These are phyloP conservation scores for Globisporangium parvum DNA, from an alignment of 352 stramenopile genomes.

Conservation along the genomic window DNA sequence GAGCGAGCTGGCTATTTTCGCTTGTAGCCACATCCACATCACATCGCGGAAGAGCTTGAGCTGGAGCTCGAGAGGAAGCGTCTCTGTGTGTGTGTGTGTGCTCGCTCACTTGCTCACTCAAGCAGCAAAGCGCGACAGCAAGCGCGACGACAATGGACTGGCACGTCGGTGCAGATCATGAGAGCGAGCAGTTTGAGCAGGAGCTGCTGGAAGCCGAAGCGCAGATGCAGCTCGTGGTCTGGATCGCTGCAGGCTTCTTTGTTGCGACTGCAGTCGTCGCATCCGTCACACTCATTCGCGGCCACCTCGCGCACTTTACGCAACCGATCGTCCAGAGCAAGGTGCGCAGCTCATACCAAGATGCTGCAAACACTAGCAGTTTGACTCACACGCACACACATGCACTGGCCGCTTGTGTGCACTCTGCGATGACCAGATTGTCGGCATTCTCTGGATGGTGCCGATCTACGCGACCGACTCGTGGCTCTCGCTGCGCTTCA, in stretches of 20 bases:
- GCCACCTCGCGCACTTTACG: slow-evolving; percentile 89
- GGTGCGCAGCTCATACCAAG: slow-evolving; percentile 28
- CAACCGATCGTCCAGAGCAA: slow-evolving; percentile 94
- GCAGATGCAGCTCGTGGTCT: slow-evolving; percentile 64
- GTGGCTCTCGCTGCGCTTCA: slow-evolving; percentile 96
- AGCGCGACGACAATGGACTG: slow-evolving; percentile 4
- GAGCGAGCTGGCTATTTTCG: too few species aligned
- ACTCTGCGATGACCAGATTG: slow-evolving; percentile 72
- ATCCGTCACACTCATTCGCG: slow-evolving; percentile 88
- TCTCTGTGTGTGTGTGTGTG: too few species aligned
- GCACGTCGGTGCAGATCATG: slow-evolving; percentile 2
- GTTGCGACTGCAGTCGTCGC: slow-evolving; percentile 84
- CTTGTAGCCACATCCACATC: too few species aligned
- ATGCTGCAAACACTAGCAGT: not conserved
- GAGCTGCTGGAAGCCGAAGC: slow-evolving; percentile 31
- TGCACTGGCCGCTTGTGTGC: slow-evolving; percentile 5
- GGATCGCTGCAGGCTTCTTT: slow-evolving; percentile 88
- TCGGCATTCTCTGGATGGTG: slow-evolving; percentile 98
- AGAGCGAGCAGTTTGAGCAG: slow-evolving; percentile 5
- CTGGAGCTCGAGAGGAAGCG: too few species aligned
- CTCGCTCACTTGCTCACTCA: not conserved
- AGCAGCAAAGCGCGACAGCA: not conserved
- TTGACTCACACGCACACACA: not conserved
- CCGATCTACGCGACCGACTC: slow-evolving; percentile 97
- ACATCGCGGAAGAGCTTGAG: too few species aligned